Base-by-base conservation (phyloP, 1,139 yeast species). In the Blastobotrys raffinosifermentans region DNA sequence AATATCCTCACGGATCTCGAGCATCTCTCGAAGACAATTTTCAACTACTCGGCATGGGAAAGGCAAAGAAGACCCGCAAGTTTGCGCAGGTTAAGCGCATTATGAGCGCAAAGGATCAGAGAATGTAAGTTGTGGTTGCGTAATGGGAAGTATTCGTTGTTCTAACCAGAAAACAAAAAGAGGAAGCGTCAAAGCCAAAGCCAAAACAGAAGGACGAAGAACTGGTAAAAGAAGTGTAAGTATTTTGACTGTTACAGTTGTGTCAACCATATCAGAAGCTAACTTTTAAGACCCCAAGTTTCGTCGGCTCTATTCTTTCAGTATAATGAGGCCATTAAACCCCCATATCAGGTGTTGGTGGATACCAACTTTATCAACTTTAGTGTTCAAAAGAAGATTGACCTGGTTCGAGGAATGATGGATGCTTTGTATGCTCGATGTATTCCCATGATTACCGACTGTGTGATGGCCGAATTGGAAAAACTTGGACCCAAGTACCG, bases 281-380 rank as follows among this genome's bases (percentile, higher is more conserved):
- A 20, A 8, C n/a, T 13, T 3, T 25, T 3, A 33, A 55, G 58
- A n/a, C 98, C 98, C 2, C 98, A 91, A 63, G 96, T 91, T 1
- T 86, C 96, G 1, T 84, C 96, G 41, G 93, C 98, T 0, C 72
- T 91, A 35, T 91, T 91, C 62, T 91, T 93, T 70, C 96, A 91
- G 60, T 91, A 79, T 61, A 91, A 91, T 58, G 82, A 80, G 60
- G 86, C 97, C 22, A 84, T 91, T 48, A 86, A 83, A 59, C 98
- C 98, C 17, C 98, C 98, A 35, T 91, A 91, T 58, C 97, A 91
- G 60, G 91, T 91, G 5, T 71, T 91, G 22, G 80, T 91, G 42
- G 98, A 91, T 75, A 91, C 98, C 31, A 91, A 91, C 67, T 93
- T 91, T 64, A 84, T 91, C 61, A 91, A 91, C 66, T 89, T 89